phyloP scores from a whole-genome alignment of 495 filamentous ascomycete species.

The Hypoxylon trugodes region DNA sequence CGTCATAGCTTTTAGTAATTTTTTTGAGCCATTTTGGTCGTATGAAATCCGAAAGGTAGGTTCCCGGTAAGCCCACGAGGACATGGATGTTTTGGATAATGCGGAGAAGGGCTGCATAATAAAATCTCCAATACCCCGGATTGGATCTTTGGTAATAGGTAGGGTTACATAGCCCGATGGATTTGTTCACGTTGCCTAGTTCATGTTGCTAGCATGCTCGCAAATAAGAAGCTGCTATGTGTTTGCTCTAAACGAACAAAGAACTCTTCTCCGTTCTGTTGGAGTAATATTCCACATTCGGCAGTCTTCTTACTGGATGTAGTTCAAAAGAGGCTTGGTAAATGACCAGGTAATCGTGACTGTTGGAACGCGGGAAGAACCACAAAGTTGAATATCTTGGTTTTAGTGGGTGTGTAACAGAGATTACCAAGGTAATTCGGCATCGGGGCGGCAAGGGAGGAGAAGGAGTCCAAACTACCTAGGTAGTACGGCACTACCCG shows the following conservation, averaged over 20 bases:
- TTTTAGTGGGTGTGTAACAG: background rate
- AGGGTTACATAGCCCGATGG: conserved; percentile 28
- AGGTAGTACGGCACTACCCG: background rate
- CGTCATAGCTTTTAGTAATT: too few species aligned
- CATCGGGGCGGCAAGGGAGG: background rate
- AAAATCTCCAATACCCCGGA: conserved; percentile 24
- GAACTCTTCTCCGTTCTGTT: background rate
- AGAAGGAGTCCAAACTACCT: background rate
- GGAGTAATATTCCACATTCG: background rate
- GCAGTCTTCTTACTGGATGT: conserved; percentile 21
- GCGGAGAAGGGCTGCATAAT: conserved; percentile 29
- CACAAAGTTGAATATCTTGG: too few species aligned
- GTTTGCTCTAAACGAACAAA: conserved; percentile 2
- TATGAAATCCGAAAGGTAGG: background rate
- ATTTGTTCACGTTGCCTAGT: conserved; percentile 8
- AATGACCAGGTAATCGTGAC: conserved; percentile 8
- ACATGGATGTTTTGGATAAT: conserved; percentile 18
- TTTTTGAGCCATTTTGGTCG: too few species aligned
- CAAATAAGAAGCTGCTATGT: background rate
- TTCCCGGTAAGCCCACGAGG: background rate
- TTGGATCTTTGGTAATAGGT: conserved; percentile 20
- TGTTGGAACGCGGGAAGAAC: background rate
- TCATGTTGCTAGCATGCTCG: conserved; percentile 15
- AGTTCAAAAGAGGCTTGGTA: background rate
- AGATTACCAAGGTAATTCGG: background rate